Evolutionary conservation across 192 early-diverging fungal genomes (phyloP).

Genomic region (Mortierella antarctica): DNA sequence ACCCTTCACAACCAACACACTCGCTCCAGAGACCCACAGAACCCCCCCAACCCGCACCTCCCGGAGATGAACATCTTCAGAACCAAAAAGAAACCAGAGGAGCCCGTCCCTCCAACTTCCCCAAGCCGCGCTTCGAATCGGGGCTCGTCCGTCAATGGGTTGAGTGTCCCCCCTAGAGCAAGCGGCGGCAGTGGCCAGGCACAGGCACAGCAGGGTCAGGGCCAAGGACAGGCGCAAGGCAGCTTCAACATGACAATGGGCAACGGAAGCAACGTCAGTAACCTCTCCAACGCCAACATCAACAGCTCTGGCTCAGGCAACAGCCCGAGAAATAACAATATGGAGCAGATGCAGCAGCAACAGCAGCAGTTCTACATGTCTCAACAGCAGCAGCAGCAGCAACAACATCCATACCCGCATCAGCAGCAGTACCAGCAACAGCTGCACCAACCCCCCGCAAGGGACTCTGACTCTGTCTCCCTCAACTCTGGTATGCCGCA

Average conservation of each 20-base stretch:
- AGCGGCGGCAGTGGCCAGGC: too few relatives aligned
- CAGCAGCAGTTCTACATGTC: constrained; percentile 5
- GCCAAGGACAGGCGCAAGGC: neutral
- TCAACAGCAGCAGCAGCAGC: constrained; percentile 18
- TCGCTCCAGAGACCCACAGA: too few relatives aligned
- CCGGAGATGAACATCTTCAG: constrained; percentile 25
- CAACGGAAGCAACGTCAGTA: neutral
- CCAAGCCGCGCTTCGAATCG: neutral
- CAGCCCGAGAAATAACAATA: constrained; percentile 5
- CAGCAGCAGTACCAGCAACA: constrained; percentile 18
- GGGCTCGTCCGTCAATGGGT: neutral
- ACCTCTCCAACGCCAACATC: neutral
- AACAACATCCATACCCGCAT: neutral
- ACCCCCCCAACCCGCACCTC: neutral
- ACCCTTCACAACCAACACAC: too few relatives aligned
- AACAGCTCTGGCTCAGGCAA: constrained; percentile 3
- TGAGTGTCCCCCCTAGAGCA: too few relatives aligned
- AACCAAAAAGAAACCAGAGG: constrained; percentile 27
- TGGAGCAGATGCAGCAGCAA: neutral
- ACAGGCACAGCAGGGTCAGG: too few relatives aligned
- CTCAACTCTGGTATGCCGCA: constrained; percentile 4
- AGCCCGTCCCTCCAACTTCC: constrained; percentile 12
- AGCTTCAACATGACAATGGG: neutral
- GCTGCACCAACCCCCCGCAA: neutral
- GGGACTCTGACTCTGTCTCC: constrained; percentile 7